phyloP scores from a whole-genome alignment of 2,329 filamentous ascomycete species.

The Talaromyces sp. region DNA sequence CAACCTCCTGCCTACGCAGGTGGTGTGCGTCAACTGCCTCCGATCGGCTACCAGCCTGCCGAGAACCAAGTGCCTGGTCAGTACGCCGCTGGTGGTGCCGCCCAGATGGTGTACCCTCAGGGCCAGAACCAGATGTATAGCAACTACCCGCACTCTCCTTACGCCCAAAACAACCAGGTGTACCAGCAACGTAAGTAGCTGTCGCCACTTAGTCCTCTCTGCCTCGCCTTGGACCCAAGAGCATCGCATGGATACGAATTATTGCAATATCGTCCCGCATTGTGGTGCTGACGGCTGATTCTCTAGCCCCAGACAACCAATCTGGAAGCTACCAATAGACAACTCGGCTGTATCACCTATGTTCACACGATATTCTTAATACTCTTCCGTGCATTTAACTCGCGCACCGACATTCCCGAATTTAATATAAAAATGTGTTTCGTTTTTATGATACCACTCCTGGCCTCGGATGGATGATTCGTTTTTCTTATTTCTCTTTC shows the following conservation, averaged over 20 bases:
- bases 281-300: conserved; percentile 23
- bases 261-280: conserved; percentile 16
- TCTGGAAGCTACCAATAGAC: conserved; percentile 23
- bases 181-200: conserved; percentile 47
- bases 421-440: conserved; percentile 8
- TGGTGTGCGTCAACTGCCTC: conserved; percentile 61
- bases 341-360: conserved; percentile 2
- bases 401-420: conserved; percentile 7
- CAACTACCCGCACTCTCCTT: conserved; percentile 48
- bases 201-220: conserved; percentile 13
- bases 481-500: not conserved
- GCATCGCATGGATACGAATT: conserved; percentile 15
- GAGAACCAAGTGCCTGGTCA: conserved; percentile 53
- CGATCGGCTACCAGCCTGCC: conserved; percentile 65
- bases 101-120: conserved; percentile 43
- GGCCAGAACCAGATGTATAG: conserved; percentile 46
- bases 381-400: conserved; percentile 1
- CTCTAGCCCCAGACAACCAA: conserved; percentile 24
- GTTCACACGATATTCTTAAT: conserved; percentile 8
- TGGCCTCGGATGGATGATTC: conserved; percentile 1
- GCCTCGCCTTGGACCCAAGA: conserved; percentile 13
- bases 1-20: conserved; percentile 44
- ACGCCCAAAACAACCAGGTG: conserved; percentile 45
- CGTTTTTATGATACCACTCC: conserved; percentile 17
- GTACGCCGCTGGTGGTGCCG: conserved; percentile 57